These are phyloP conservation scores for Aspergillus sp. DNA, from an alignment of 2,329 filamentous ascomycete genomes.

Conservation along the genomic window DNA sequence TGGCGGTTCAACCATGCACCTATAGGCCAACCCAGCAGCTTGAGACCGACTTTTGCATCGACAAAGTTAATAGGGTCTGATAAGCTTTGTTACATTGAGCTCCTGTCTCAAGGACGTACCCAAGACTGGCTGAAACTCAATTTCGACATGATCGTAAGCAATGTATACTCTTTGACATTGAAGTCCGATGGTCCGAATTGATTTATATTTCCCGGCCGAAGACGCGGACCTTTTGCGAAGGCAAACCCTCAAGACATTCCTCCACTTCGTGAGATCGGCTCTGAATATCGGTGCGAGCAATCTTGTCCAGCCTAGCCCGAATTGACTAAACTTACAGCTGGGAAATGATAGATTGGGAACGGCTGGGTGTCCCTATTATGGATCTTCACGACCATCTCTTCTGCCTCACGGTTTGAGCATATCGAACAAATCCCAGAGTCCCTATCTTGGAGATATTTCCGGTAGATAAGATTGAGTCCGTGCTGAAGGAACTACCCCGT, in stretches of 20 bases:
- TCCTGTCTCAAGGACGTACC: conserved; percentile 2
- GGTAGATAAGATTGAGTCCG: no score
- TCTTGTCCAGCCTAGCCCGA: not conserved
- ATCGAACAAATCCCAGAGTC: no score
- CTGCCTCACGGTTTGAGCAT: no score
- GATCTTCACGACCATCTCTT: no score
- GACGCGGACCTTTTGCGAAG: conserved; percentile 4
- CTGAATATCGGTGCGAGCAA: conserved; percentile 3
- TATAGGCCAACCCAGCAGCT: conserved; percentile 29
- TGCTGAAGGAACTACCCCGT: no score
- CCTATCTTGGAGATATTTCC: no score
- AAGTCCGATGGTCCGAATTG: conserved; percentile 41
- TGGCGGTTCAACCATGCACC: conserved; percentile 33
- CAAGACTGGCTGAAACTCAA: conserved; percentile 37
- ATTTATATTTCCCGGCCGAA: conserved; percentile 17
- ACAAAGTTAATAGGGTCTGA: conserved; percentile 31
- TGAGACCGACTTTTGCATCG: no score
- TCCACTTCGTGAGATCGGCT: conserved; percentile 7
- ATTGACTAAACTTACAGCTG: no score
- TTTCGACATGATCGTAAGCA: conserved; percentile 44
- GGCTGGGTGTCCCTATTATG: no score
- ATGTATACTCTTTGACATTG: conserved; percentile 43
- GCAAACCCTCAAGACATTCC: not conserved
- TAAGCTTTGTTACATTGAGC: not conserved
- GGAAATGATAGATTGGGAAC: no score